Percentiles rank a stretch among this genome's conserved stretches.
These are phyloP conservation scores for Phialocephala subalpina DNA, from an alignment of 2,329 filamentous ascomycete genomes.

Conservation along the genomic window DNA sequence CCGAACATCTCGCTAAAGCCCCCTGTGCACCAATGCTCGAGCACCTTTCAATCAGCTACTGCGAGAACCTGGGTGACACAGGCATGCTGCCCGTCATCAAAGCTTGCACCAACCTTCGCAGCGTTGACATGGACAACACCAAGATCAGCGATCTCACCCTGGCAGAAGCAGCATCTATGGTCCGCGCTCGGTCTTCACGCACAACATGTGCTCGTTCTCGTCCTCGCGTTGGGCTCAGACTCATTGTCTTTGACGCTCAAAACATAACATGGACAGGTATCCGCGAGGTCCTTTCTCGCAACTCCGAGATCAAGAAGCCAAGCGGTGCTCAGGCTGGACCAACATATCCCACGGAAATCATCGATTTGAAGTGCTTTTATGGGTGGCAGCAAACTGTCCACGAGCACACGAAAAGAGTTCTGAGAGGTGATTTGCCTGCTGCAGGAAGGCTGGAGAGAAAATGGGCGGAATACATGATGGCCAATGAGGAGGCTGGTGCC, in stretches of 20 bases:
- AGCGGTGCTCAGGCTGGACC: constrained; percentile 28
- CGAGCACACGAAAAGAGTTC: constrained; percentile 87
- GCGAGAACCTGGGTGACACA: constrained; percentile 82
- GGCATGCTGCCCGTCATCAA: constrained; percentile 87
- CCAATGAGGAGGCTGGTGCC: constrained; percentile 82
- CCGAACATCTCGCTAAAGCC: constrained; percentile 76
- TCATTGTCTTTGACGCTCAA: constrained; percentile 91
- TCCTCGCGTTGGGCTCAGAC: constrained; percentile 63
- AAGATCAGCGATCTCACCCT: constrained; percentile 87
- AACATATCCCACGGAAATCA: constrained; percentile 77
- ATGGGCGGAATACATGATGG: constrained; percentile 95
- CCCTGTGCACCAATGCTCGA: constrained; percentile 76
- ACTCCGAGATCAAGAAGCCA: constrained; percentile 74
- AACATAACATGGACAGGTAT: constrained; percentile 94
- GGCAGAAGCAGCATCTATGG: constrained; percentile 82
- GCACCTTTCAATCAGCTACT: constrained; percentile 90
- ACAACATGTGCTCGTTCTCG: constrained; percentile 36
- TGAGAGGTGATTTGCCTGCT: constrained; percentile 76
- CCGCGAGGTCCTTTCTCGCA: constrained; percentile 84
- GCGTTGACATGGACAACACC: constrained; percentile 91
- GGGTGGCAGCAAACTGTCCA: constrained; percentile 95
- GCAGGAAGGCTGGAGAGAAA: constrained; percentile 85
- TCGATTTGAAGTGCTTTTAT: constrained; percentile 92
- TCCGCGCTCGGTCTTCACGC: constrained; percentile 66
- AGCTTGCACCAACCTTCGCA: constrained; percentile 72